Evolutionary conservation across 2,329 filamentous ascomycete genomes (phyloP), one percentile per base, ranked within the genome.

Genomic region (Dothidotthia symphoricarpi): DNA sequence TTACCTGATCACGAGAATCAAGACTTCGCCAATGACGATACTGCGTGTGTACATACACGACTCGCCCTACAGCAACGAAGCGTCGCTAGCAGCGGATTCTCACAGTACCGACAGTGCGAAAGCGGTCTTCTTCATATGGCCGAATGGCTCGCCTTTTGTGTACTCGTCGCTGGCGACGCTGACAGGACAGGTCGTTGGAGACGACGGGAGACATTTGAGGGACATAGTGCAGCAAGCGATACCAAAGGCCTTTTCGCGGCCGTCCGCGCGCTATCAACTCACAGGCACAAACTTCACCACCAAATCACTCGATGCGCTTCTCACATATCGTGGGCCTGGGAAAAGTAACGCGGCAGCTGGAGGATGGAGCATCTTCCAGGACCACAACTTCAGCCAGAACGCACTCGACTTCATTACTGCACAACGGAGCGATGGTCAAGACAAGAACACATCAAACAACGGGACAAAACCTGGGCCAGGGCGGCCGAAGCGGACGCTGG

Each of bases 1-100:
- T 66, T 93, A 88, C 64, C 83, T 87, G 53, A 79, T 93, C 43
- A 82, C 85, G 49, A 79, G 83, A n/a, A 83, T 86, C 36, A 74
- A 77, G 36, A 73, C 75, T 1, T 72, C 85, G n/a, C 80, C 86
- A 0, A 70, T 93, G 3, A 76, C 86, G 1, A 73, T 93, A 16
- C 69, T 94, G n/a, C 81, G 88, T 34, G 82, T 94, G 30, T 86
- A 88, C 55, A 79, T 90, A 41, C 72, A 88, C 46, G 85, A 93
- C 61, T 87, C 86, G 1, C 88, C 88, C 0, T 95, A 94, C 63
- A 85, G 84, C 52, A 68, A 66, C 12, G 73, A 74, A 33, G 61
- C 67, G 24, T 66, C 62, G 8, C 47, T 66, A 6, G 53, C 51
- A 38, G 15, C 64, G 59, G 40, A 65, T 56, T 39, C 51, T 11